Percentiles rank a stretch among this genome's conserved stretches.
phyloP scores from a whole-genome alignment of 2,329 filamentous ascomycete genomes.

The Alternaria rosae region DNA sequence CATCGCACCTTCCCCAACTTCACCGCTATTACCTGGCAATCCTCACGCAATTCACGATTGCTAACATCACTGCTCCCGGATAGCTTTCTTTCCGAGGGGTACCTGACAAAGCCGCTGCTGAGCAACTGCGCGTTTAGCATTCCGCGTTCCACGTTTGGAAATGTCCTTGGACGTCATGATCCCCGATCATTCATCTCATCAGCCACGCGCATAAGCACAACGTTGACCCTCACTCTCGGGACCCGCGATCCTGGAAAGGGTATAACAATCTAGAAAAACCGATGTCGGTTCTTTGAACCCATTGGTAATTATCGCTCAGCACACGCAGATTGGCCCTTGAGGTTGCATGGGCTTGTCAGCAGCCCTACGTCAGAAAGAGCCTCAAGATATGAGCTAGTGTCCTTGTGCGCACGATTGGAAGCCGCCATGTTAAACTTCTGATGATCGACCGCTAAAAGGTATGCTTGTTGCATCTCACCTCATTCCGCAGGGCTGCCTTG shows the following conservation, averaged over 20 bases:
- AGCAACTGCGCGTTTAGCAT: background rate
- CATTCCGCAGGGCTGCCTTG: constrained; percentile 4
- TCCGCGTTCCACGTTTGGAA: background rate
- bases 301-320: background rate
- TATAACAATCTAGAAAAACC: background rate
- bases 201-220: constrained; percentile 5
- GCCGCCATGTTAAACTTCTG: constrained; percentile 24
- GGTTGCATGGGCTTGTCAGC: constrained; percentile 18
- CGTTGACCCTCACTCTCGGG: background rate
- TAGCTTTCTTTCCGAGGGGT: background rate
- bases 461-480: constrained; percentile 29
- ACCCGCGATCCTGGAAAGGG: background rate
- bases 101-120: background rate
- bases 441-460: constrained; percentile 28
- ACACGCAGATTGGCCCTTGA: constrained; percentile 3
- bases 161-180: background rate
- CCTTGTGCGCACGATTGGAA: constrained; percentile 12
- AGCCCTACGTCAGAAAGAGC: constrained; percentile 14
- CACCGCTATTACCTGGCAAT: constrained; percentile 18
- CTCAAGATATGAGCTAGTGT: background rate
- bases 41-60: background rate
- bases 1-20: constrained; percentile 11
- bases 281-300: background rate
- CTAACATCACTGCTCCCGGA: background rate
- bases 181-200: background rate